These are phyloP conservation scores for Xylaria curta DNA, from an alignment of 495 filamentous ascomycete species.

Conservation along the genomic window DNA sequence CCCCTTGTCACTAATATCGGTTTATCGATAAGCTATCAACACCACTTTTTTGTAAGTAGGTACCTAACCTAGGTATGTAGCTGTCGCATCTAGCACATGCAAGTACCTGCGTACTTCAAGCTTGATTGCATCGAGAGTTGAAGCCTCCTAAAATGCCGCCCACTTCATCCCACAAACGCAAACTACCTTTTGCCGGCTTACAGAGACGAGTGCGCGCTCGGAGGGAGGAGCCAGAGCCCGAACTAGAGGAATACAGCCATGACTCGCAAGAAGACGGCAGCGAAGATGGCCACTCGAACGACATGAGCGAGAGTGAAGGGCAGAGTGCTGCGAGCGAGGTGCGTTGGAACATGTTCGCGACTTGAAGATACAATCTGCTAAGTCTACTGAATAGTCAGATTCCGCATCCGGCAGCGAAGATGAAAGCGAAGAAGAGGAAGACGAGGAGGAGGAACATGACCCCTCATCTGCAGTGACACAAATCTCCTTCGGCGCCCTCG, in stretches of 20 bases:
- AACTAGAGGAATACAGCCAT: conserved; percentile 42
- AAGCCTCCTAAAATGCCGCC: conserved; percentile 21
- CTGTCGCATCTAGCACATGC: background rate
- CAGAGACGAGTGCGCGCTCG: conserved; percentile 66
- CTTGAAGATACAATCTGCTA: background rate
- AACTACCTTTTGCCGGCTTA: conserved; percentile 43
- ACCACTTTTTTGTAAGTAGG: background rate
- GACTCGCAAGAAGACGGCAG: conserved; percentile 42
- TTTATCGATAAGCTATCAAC: conserved; percentile 13
- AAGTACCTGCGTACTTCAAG: background rate
- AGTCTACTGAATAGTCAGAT: conserved; percentile 24
- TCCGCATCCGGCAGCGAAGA: conserved; percentile 33
- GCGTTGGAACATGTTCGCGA: background rate
- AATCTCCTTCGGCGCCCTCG: conserved; percentile 86
- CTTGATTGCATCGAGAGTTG: background rate
- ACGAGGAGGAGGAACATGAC: conserved; percentile 39
- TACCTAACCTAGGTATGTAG: too few relatives aligned
- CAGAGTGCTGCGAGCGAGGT: conserved; percentile 3
- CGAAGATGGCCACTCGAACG: conserved; percentile 39
- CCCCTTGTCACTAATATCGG: background rate
- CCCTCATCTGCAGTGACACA: conserved; percentile 52
- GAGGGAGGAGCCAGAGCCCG: conserved; percentile 63
- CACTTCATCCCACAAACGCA: conserved; percentile 29
- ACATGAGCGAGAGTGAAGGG: conserved; percentile 22
- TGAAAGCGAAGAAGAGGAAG: conserved; percentile 39